Base-by-base conservation (phyloP, 2,329 filamentous ascomycete species). In the Penicillium sp. region DNA sequence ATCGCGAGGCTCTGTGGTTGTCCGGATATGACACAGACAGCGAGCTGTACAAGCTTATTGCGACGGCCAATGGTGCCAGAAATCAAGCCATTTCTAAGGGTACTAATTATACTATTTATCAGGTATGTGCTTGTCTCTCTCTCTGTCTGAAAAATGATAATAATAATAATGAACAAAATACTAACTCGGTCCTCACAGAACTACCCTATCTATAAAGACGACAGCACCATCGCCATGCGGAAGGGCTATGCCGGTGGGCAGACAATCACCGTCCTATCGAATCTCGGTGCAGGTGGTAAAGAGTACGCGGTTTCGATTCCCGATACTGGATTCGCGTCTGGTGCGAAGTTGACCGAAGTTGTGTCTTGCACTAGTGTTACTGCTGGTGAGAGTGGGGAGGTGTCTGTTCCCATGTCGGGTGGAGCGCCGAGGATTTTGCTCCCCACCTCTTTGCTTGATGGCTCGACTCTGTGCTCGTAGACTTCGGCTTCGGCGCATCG, bases 1-100 rank as follows among this genome's bases (percentile, higher is more conserved):
- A 77, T 46, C 81, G 84, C 35, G 83, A 86, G 66, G 81, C 83
- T 8, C 73, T 83, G 46, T 87, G 84, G 85, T 69, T 79, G 21
- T 81, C 80, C n/a, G 72, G 71, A 6, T 86, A 80, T 70, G 63
- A 76, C 62, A 81, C 75, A 2, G 58, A 72, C 15, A 64, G 76
- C 12, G 76, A 80, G 23, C 72, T 85, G 19, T 85, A 85, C 72
- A 65, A 67, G 19, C 75, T 76, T 63, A 80, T 84, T 50, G 65
- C 75, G 1, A 63, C 64, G 17, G 65, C 83, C 37, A 86, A 86
- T 66, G 72, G 74, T 50, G 73, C 84, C 45, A 82, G 84, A 33
- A 76, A 71, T 50, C 72, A 72, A 37, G 79, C 76, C 7, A 71
- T 81, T 37, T 54, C 47, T 9, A 64, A 66, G 5, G 73, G 77